Percentiles rank a stretch among this genome's conserved stretches.
Conservation (phyloP, 139 green algal genomes). For the Tetraselmis striata region DNA sequence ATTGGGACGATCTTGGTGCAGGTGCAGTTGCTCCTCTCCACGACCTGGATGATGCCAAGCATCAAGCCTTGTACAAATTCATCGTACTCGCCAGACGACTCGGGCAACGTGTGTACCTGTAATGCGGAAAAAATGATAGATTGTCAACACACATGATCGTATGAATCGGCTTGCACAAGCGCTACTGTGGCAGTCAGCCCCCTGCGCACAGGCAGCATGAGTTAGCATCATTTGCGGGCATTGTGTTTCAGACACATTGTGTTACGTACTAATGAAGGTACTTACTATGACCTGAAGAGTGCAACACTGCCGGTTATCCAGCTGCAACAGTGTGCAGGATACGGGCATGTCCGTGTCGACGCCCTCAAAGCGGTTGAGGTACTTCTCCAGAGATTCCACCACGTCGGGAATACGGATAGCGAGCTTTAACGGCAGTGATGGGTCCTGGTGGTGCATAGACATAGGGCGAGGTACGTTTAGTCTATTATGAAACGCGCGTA, state of each 20-base stretch:
- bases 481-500: too few species aligned
- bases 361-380: background rate
- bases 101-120: background rate
- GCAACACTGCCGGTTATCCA: background rate
- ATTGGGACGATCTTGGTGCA: background rate
- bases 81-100: background rate
- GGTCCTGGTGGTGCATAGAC: too few species aligned
- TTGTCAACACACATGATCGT: too few species aligned
- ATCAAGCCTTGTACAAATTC: background rate
- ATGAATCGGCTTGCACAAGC: too few species aligned
- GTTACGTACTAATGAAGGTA: too few species aligned
- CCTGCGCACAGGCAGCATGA: too few species aligned
- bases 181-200: too few species aligned
- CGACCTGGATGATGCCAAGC: background rate
- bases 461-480: too few species aligned
- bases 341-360: background rate
- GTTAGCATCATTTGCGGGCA: too few species aligned
- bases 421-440: background rate
- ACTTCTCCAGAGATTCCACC: background rate
- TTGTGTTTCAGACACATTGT: too few species aligned
- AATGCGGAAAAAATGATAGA: too few species aligned
- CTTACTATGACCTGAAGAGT: background rate
- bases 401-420: background rate
- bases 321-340: background rate
- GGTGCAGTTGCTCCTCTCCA: background rate